Percentiles rank a stretch among this genome's conserved stretches.
Evolutionary conservation across 2,329 filamentous ascomycete species (phyloP).

Genomic region (Calonectria fujianensis): DNA sequence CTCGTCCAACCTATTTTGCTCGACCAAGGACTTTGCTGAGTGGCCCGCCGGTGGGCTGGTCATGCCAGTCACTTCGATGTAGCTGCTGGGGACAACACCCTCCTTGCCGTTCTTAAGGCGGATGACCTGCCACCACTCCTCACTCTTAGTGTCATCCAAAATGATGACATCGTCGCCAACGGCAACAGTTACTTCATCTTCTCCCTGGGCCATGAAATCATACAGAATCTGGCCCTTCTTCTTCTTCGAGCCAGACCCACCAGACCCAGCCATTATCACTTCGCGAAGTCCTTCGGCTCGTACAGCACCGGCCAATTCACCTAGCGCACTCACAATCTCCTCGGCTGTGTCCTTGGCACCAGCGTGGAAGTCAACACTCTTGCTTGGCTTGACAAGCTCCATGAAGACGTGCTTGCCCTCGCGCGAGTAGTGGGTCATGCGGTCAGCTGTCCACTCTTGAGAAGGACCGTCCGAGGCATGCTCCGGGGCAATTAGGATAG

Average conservation of each 20-base stretch:
- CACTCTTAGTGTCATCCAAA: slow-evolving; percentile 91
- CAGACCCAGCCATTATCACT: slow-evolving; percentile 86
- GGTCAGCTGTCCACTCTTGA: slow-evolving; percentile 95
- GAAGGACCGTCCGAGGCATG: slow-evolving; percentile 87
- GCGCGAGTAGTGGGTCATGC: slow-evolving; percentile 97
- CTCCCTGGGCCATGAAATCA: slow-evolving; percentile 96
- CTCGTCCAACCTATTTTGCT: slow-evolving; percentile 88
- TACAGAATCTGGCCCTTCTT: slow-evolving; percentile 93
- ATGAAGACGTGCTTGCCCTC: slow-evolving; percentile 99
- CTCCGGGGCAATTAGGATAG: slow-evolving; percentile 93
- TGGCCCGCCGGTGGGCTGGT: slow-evolving; percentile 73
- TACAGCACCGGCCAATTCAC: slow-evolving; percentile 90
- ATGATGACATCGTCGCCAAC: slow-evolving; percentile 93
- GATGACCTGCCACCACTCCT: slow-evolving; percentile 98
- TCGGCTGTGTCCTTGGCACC: slow-evolving; percentile 97
- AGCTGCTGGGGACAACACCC: slow-evolving; percentile 97
- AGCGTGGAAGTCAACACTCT: slow-evolving; percentile 96
- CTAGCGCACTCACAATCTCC: slow-evolving; percentile 91
- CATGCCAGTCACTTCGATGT: slow-evolving; percentile 89
- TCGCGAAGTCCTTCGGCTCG: slow-evolving; percentile 90
- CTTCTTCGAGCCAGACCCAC: slow-evolving; percentile 78
- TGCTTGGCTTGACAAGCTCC: slow-evolving; percentile 92
- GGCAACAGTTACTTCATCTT: slow-evolving; percentile 95
- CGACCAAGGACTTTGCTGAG: slow-evolving; percentile 78
- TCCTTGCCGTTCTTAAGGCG: slow-evolving; percentile 94